A percentile compares a stretch with the other conserved stretches of the same genome.
These are phyloP conservation scores for Jackrogersella minutella DNA, from an alignment of 495 filamentous ascomycete species.

Conservation along the genomic window DNA sequence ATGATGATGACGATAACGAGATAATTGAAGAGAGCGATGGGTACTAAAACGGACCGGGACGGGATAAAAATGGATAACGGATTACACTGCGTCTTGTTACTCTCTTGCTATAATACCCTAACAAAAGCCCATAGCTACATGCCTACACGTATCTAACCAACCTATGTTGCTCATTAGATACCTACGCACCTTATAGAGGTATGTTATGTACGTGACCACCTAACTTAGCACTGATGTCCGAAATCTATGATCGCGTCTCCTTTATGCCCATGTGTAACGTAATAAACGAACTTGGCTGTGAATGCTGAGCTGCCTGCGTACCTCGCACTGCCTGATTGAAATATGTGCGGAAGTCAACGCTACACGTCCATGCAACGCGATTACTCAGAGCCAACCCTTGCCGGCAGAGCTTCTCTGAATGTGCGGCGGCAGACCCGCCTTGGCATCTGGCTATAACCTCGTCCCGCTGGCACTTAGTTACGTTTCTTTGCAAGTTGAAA, in stretches of 20 bases:
- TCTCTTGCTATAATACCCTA: background rate
- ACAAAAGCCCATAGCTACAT: conserved; percentile 4
- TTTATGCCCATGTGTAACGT: background rate
- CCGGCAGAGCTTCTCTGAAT: conserved; percentile 3
- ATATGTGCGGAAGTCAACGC: background rate
- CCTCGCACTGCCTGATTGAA: background rate
- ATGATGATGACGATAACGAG: conserved; percentile 42
- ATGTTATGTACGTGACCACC: background rate
- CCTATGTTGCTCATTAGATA: background rate
- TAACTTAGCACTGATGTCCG: background rate
- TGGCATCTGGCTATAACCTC: background rate
- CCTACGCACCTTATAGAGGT: background rate
- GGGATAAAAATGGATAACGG: conserved; percentile 10
- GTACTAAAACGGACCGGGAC: conserved; percentile 27
- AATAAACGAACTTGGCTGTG: background rate
- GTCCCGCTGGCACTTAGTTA: background rate
- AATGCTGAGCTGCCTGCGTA: background rate
- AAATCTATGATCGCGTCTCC: background rate
- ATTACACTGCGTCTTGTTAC: background rate
- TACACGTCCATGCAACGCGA: conserved; percentile 29
- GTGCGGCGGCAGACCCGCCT: background rate
- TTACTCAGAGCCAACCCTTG: conserved; percentile 29
- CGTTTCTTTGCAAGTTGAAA: no score
- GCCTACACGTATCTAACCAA: background rate
- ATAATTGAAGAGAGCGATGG: conserved; percentile 27